Evolutionary conservation across 2,329 filamentous ascomycete species (phyloP), one percentile per base, ranked within the genome.

Genomic region (Penicillium rolfsii): DNA sequence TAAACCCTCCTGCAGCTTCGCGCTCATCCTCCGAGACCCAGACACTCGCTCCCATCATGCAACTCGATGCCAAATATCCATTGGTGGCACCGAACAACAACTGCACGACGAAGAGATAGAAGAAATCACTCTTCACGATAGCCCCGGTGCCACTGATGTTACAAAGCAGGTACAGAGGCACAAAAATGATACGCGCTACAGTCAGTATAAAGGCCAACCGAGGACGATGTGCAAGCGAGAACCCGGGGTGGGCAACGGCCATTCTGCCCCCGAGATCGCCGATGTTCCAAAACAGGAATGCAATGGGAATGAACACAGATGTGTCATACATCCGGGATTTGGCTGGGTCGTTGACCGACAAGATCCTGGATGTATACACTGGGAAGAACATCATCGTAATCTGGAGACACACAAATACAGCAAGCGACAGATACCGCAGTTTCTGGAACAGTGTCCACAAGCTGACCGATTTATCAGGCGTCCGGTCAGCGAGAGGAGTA

Each of bases 361-460:
- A 65, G 55, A 89, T 89, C 76, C 89, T 87, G 59, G 84, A 80
- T 0, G 95, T 98, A 77, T 96, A 96, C 62, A 98, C 91, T 0
- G 95, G 95, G 80, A 93, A 98, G 74, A 95, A 88, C 94, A 99
- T 98, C 57, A 99, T 98, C 53, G 93, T 93, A 57, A 94, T 79
- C 45, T 84, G 79, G 71, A 98, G 98, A 72, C 89, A 93, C 65
- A 93, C 74, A 70, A 91, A 92, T 14, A 97, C 86, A 7, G 91
- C 86, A n/a, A 83, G 80, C 0, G 91, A 86, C 14, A 93, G 83
- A 86, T 90, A 96, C 70, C 85, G 87, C 48, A 98, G 85, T 75
- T 96, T 96, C 62, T 80, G 80, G 69, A 95, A 87, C 3, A 98
- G 85, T 0, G 81, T 81, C 65, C 80, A 80, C 65, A 97, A 83